Conservation (phyloP, 768 basidiomycete genomes). For the Cubamyces sp. region DNA sequence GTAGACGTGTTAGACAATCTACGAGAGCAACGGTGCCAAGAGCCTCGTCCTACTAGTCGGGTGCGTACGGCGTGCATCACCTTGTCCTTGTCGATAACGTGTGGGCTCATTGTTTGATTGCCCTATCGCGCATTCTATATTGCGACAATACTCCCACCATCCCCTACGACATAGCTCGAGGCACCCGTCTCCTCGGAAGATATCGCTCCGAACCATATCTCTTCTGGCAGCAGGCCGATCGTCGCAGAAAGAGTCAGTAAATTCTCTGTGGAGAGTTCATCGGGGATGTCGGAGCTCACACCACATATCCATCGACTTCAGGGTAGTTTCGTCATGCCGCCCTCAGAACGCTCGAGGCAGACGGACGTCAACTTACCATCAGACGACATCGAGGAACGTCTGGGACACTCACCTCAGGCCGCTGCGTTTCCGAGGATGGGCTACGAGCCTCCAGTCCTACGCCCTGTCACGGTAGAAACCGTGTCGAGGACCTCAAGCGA, state of each 20-base stretch:
- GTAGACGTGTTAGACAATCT: conserved; percentile 7
- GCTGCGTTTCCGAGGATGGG: background rate
- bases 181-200: background rate
- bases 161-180: background rate
- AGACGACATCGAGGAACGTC: too few species aligned
- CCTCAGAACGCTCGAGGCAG: too few species aligned
- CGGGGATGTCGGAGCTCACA: too few species aligned
- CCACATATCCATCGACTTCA: too few species aligned
- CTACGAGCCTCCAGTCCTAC: background rate
- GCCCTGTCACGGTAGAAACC: background rate
- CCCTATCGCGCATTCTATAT: background rate
- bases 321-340: too few species aligned
- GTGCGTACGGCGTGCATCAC: conserved; percentile 4
- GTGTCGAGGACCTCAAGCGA: background rate
- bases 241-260: too few species aligned
- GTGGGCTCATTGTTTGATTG: background rate
- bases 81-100: background rate
- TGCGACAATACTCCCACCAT: background rate
- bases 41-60: background rate
- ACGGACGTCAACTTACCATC: too few species aligned
- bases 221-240: background rate
- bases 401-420: background rate
- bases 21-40: background rate
- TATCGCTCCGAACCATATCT: background rate
- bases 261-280: too few species aligned